Evolutionary conservation across 345 rosid genomes (phyloP), one percentile per base, ranked within the genome.

Genomic region (Euclidium syriacum): DNA sequence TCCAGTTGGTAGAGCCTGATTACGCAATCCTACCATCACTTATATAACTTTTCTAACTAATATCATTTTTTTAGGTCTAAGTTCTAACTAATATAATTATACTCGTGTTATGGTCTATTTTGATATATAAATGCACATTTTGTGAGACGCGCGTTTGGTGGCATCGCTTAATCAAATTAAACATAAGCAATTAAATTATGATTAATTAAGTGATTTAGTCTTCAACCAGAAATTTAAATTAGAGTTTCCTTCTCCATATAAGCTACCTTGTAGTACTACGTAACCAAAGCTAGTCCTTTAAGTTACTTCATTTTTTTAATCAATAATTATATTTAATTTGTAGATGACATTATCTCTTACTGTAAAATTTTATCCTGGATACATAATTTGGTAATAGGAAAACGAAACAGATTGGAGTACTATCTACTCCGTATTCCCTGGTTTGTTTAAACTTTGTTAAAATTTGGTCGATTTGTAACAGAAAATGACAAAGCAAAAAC

Each of bases 1-100:
- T 83, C 84, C 71, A 75, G 79, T 67, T 59, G 89, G 83, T 78
- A 56, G 72, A 80, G 77, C 65, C 58, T 38, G 81, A 76, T 71
- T 46, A 52, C 60, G 51, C 70, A 64, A 58, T 55, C 68, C 68
- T 62, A 70, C 68, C 68, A 61, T 70, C 73, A 69, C 49, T 42
- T 52, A 7, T 32, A 41, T 41, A 34, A 18, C 9, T 34, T 41
- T 52, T 61, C 61, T 35, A 61, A 61, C 50, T 53, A 44, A 70
- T 44, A 61, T 35, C 49, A 61, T 53, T 29, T 29, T 29, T 29
- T 27, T 3, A 3, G 7, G 3, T 3, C 5, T 1, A 29, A 29
- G 8, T 5, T 5, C 3, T 29, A 29, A 29, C 1, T 29, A n/a
- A n/a, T 29, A 29, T 29, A 6, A 29, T 29, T 62, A 70, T 70